Evolutionary conservation across 345 rosid genomes (phyloP), one percentile per base, ranked within the genome.

Genomic region (Brassica juncea): DNA sequence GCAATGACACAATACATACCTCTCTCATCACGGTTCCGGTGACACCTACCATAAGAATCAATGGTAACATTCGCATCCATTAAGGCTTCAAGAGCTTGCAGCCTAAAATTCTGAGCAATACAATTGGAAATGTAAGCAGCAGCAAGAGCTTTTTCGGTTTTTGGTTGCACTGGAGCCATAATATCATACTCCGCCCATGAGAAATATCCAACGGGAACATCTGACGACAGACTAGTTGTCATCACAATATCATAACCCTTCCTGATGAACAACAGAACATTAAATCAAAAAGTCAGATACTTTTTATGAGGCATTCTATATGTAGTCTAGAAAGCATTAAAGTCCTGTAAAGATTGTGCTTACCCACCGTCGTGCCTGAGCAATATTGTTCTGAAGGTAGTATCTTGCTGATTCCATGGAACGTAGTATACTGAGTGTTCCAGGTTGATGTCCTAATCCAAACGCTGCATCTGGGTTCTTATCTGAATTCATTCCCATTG

Each of bases 171-270:
- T 5, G 97, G 94, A 60, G 97, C 95, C 98, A 92, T 94, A 71
- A 92, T 84, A 83, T 92, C 88, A 81, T 94, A 94, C 78, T 94
- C 96, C 8, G 93, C 94, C 99, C 99, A 94, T 27, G 99, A 94
- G 82, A 92, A 94, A 70, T 94, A 94, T 62, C 99, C 98, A 71
- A 94, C 97, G 49, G 98, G 98, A 75, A 94, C 97, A 87, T 94
- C 97, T 31, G 98, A 92, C 44, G 97, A 94, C 55, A 92, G 93
- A 84, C 99, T 94, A 21, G 98, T 92, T 19, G 99, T 94, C 99
- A 94, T 94, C 76, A 92, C 85, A 63, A 94, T 63, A 69, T 84
- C 72, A 72, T 79, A 90, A 61, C 99, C 99, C 75, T 75, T 88
- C 87, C 97, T 94, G 79, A 67, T 59, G 28, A 66, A 67, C 73